Evolutionary conservation across 129 eudicot species (phyloP).

Genomic region (Apium graveolens): DNA sequence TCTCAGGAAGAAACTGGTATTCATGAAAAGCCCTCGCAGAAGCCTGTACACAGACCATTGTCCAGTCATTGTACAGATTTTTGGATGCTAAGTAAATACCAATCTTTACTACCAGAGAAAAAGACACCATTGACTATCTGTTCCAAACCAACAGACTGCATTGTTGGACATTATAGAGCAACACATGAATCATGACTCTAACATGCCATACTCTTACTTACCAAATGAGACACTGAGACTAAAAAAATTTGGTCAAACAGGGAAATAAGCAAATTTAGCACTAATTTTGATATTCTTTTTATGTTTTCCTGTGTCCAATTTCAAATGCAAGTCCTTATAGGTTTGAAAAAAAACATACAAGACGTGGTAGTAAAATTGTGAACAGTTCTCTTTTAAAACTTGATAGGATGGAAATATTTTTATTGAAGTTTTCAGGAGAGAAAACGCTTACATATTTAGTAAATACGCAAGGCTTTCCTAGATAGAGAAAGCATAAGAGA

Average conservation of each 20-base stretch:
- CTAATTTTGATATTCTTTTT: neutral
- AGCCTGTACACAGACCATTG: conserved; percentile 37
- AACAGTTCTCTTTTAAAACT: neutral
- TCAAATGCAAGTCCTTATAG: neutral
- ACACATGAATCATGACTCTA: neutral
- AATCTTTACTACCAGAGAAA: neutral
- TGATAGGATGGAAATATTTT: neutral
- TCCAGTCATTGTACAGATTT: neutral
- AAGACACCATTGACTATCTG: neutral
- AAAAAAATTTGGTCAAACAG: neutral
- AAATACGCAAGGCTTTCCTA: neutral
- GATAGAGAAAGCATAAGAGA: neutral
- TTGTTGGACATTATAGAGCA: neutral
- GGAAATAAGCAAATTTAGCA: neutral
- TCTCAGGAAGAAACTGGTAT: conserved; percentile 89
- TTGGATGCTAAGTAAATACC: neutral
- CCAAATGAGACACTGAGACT: neutral
- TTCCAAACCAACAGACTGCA: neutral
- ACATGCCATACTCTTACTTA: neutral
- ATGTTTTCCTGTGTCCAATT: neutral
- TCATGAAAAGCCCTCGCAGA: conserved; percentile 52
- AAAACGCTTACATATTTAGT: neutral
- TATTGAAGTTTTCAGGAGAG: neutral
- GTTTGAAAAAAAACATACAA: neutral
- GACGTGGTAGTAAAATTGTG: neutral